Evolutionary conservation across 768 basidiomycete genomes (phyloP).

Genomic region (Suillus spraguei): DNA sequence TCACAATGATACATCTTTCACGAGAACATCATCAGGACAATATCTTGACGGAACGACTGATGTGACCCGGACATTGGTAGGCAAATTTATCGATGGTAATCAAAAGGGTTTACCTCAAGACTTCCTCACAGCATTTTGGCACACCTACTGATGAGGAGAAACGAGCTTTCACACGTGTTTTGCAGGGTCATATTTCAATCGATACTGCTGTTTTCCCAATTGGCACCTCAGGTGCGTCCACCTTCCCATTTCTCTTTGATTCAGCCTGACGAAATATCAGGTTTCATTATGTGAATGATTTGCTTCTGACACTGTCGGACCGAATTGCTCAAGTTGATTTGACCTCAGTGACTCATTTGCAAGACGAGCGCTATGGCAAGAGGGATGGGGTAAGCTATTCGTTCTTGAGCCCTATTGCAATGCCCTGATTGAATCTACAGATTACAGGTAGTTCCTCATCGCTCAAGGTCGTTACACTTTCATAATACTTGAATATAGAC

Average conservation of each 20-base stretch:
- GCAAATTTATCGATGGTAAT: slow-evolving; percentile 17
- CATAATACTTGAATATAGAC: slow-evolving; percentile 42
- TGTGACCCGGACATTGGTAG: slow-evolving; percentile 85
- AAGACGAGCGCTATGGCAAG: slow-evolving; percentile 77
- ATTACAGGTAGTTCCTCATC: slow-evolving; percentile 51
- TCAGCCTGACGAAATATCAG: slow-evolving; percentile 31
- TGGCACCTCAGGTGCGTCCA: slow-evolving; percentile 67
- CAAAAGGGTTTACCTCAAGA: slow-evolving; percentile 3
- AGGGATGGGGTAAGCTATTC: slow-evolving; percentile 70
- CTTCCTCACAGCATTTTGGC: slow-evolving; percentile 76
- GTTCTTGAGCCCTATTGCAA: slow-evolving; percentile 9
- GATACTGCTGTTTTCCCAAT: slow-evolving; percentile 83
- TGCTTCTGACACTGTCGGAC: neutral
- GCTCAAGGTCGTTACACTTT: neutral
- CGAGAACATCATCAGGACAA: slow-evolving; percentile 51
- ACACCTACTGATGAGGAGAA: slow-evolving; percentile 81
- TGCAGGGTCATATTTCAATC: slow-evolving; percentile 90
- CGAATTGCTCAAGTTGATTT: slow-evolving; percentile 6
- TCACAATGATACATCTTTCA: neutral
- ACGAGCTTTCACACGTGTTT: slow-evolving; percentile 87
- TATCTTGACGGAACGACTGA: slow-evolving; percentile 96
- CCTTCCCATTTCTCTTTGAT: neutral
- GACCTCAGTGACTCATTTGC: slow-evolving; percentile 75
- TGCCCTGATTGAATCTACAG: slow-evolving; percentile 31
- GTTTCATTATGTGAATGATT: slow-evolving; percentile 54